A percentile compares a stretch with the other conserved stretches of the same genome.
Evolutionary conservation across 306 rosid species (phyloP).

Genomic region (Prinsepia uniflora): DNA sequence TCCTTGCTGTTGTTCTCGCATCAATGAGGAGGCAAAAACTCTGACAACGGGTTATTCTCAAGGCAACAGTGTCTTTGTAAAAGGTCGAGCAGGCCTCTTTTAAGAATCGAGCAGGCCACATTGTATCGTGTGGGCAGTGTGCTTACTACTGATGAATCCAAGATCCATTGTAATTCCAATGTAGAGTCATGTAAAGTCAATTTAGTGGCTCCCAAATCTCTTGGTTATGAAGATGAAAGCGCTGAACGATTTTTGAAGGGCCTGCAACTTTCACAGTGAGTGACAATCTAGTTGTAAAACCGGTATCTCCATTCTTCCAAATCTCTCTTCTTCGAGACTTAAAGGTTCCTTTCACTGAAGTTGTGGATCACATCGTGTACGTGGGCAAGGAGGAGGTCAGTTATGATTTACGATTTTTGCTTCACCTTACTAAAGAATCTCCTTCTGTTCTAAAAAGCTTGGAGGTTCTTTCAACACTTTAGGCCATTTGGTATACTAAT

Average conservation of each 20-base stretch:
- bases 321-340: background rate
- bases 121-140: background rate
- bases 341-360: conserved; percentile 11
- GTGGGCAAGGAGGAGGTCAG: conserved; percentile 16
- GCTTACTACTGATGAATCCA: background rate
- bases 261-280: conserved; percentile 9
- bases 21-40: rapidly evolving
- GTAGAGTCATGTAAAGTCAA: background rate
- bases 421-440: no score
- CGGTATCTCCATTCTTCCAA: background rate
- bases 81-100: background rate
- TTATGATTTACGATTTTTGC: background rate
- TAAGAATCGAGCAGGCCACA: background rate
- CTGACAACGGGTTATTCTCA: background rate
- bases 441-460: no score
- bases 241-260: background rate
- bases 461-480: no score
- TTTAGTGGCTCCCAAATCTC: background rate
- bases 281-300: conserved; percentile 6
- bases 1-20: background rate
- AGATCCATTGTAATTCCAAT: background rate
- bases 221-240: background rate
- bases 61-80: conserved; percentile 4
- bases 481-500: background rate
- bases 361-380: conserved; percentile 10